Base-by-base conservation (phyloP, 768 basidiomycete species). In the Kwoniella sp. region DNA sequence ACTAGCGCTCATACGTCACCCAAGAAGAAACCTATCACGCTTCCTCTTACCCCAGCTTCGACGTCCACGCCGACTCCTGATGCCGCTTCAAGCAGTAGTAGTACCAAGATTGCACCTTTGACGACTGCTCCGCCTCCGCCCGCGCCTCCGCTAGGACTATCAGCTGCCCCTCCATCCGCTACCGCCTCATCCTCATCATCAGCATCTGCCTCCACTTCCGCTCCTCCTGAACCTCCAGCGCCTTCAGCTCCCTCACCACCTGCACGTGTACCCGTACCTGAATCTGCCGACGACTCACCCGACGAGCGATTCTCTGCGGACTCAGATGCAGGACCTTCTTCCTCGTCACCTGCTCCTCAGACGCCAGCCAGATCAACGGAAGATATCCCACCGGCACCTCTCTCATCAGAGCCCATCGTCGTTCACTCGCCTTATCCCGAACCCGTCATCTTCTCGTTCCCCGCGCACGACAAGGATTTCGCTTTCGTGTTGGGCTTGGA, bases 351-450 rank as follows among this genome's bases (percentile, higher is more conserved):
- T 30, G 67, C 71, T n/a, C 73, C 73, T 37, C 69, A 72, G 50
- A 72, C 73, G 9, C 71, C 71, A 3, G 56, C 65, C 5, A 64
- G 58, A 25, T 52, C 61, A 2, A 58, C 55, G 25, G 65, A 65
- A 13, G 46, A 52, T 25, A 46, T 49, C 24, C 67, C 60, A 13
- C 71, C 71, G 19, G 67, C 69, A 22, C 71, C 71, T 19, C 63
- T 75, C 25, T 68, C 71, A 2, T 54, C 68, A 26, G 71, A 75
- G 13, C 71, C 71, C 36, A 71, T 71, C 60, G 33, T 64, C 60
- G 37, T 75, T 17, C 73, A 75, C 53, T 72, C 73, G 27, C 73
- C 73, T 26, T 75, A 68, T 58, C 68, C 69, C 26, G 73, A 75
- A 64, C 73, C 73, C 8, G 48, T 47, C 12, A 66, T 75, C 27